A percentile compares a stretch with the other conserved stretches of the same genome.
phyloP scores from a whole-genome alignment of 225 moss, liverwort and hornwort genomes.

The Pseudisothecium myosuroides region DNA sequence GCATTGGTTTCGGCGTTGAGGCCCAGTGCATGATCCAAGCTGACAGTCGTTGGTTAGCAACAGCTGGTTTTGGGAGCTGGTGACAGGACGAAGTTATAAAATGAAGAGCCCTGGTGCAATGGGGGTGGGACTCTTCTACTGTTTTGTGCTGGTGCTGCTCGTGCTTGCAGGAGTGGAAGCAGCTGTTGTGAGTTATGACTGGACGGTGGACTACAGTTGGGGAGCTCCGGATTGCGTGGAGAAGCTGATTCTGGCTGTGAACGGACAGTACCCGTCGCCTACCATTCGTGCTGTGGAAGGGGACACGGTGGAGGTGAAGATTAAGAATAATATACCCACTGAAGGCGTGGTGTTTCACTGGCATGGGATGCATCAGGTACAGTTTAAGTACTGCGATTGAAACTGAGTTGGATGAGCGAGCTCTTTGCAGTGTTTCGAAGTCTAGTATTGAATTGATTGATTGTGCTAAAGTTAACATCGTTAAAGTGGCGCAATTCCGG shows the following conservation, averaged over 20 bases:
- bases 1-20: neutral
- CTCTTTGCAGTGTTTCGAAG: neutral
- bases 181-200: constrained; percentile 15
- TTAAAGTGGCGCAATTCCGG: neutral
- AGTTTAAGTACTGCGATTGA: too few relatives aligned
- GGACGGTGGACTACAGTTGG: constrained; percentile 29
- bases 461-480: neutral
- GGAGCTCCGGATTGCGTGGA: constrained; percentile 39
- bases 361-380: constrained; percentile 35
- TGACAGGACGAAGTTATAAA: neutral
- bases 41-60: neutral
- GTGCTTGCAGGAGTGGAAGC: neutral
- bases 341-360: constrained; percentile 44
- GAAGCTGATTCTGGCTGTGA: constrained; percentile 28
- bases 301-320: constrained; percentile 27
- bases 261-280: constrained; percentile 31
- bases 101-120: neutral
- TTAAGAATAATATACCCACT: constrained; percentile 23
- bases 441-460: neutral
- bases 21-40: neutral
- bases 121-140: neutral
- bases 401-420: neutral
- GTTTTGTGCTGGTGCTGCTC: neutral
- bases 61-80: neutral
- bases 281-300: constrained; percentile 30